Evolutionary conservation across 768 basidiomycete genomes (phyloP), one percentile per base, ranked within the genome.

Genomic region (Xerocomus brunneocitrinus): DNA sequence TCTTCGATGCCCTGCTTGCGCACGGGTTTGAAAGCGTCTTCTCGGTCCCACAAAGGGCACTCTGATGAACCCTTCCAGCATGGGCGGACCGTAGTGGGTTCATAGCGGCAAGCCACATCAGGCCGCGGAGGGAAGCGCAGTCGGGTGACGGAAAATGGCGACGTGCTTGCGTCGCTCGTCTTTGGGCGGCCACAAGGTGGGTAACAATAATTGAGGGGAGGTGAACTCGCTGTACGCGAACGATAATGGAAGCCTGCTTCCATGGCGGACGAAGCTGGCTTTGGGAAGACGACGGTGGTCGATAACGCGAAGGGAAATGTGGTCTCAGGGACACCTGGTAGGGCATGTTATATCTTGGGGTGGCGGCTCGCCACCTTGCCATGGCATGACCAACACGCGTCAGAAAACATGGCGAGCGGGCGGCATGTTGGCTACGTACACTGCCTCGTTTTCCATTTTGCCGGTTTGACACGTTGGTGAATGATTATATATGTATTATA

Each of bases 1-100:
- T 79, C 76, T 49, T 84, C 80, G 31, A 81, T 82, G 59, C 76
- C 80, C 62, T 73, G 73, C 57, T 72, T 75, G 55, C 74, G 71
- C 52, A 72, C 72, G 51, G 73, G 70, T 42, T 71, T 71, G 52
- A 71, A 64, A 40, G 71, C 68, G 57, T 80, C 79, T 65, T 83
- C 78, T 47, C 75, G 73, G 7, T 79, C 79, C 73, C 76, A 72
- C 27, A 72, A 61, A 51, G 65, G 67, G 24, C 59, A 63, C 55
- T 71, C 60, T 42, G 63, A 59, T 49, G 65, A 60, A 42, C 67
- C 68, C 55, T 66, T 61, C 65, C 71, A 67, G 4, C 50, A 65
- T 41, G 60, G 30, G 39, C 59, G 53, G 32, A 60, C 19, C 5
- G 54, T 24, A 7, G 49, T 43, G 48, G 60, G 49, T 27, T 62